Percentiles rank a stretch among this genome's conserved stretches.
phyloP scores from a whole-genome alignment of 768 basidiomycete species.

The Hortiboletus campestris region DNA sequence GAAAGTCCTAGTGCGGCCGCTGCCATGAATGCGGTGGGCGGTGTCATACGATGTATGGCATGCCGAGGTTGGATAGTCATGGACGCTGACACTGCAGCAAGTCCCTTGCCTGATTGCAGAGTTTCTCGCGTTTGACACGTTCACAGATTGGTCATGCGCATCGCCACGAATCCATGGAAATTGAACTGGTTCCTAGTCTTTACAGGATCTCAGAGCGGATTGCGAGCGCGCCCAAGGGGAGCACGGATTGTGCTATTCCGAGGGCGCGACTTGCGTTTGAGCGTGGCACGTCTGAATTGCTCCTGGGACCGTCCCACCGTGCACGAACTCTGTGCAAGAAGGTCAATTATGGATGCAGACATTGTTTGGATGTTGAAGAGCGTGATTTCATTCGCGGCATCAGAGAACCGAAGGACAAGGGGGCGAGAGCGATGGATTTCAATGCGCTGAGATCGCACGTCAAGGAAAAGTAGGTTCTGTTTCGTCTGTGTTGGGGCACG shows the following conservation, averaged over 20 bases:
- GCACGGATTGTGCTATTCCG: background rate
- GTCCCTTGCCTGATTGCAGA: conserved; percentile 10
- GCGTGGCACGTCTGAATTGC: conserved; percentile 19
- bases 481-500: background rate
- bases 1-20: conserved; percentile 26
- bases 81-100: conserved; percentile 46
- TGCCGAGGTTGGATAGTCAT: conserved; percentile 52
- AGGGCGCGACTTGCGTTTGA: conserved; percentile 12
- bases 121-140: background rate
- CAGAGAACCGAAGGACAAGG: background rate
- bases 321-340: conserved; percentile 32
- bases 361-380: conserved; percentile 36
- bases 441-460: conserved; percentile 62
- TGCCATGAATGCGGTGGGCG: conserved; percentile 23
- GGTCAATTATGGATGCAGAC: conserved; percentile 51
- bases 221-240: too few species aligned
- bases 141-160: conserved; percentile 62
- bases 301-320: conserved; percentile 18
- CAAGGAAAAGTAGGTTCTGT: conserved; percentile 52
- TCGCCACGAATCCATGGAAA: conserved; percentile 54
- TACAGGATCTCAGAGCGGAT: too few species aligned
- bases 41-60: conserved; percentile 44
- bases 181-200: conserved; percentile 30
- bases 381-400: too few species aligned
- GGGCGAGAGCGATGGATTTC: conserved; percentile 41